phyloP scores from a whole-genome alignment of 352 stramenopile genomes.

The Phytophthora pistaciae region DNA sequence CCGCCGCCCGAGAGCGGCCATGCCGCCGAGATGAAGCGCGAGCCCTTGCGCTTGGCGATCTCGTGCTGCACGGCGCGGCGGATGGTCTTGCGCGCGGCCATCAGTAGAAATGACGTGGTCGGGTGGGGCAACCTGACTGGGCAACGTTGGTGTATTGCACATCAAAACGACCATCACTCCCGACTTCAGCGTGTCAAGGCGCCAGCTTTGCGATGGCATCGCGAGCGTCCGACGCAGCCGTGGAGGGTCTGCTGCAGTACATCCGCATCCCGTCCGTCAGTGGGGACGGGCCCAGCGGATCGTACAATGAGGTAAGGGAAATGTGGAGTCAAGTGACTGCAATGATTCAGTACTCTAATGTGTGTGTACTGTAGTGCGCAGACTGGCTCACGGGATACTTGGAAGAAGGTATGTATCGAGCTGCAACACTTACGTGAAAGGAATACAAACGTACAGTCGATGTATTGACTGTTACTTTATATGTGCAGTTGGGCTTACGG shows the following conservation, averaged over 20 bases:
- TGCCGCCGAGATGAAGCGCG: conserved; percentile 78
- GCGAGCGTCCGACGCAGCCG: conserved; percentile 6
- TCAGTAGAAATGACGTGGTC: conserved; percentile 13
- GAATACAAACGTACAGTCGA: neutral
- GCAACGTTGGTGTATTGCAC: conserved; percentile 4
- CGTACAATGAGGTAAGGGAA: conserved; percentile 61
- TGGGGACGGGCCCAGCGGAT: conserved; percentile 67
- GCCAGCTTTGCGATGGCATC: conserved; percentile 15
- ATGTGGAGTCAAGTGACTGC: neutral
- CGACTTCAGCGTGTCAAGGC: neutral
- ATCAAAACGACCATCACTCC: neutral
- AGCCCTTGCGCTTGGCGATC: conserved; percentile 85
- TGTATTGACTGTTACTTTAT: neutral
- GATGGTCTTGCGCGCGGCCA: conserved; percentile 53
- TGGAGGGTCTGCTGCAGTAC: conserved; percentile 79
- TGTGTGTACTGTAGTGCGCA: conserved; percentile 46
- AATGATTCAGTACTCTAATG: neutral
- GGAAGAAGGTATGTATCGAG: conserved; percentile 40
- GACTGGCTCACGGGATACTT: conserved; percentile 69
- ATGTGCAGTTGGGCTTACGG: conserved; percentile 45
- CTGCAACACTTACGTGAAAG: neutral
- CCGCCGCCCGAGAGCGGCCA: conserved; percentile 50
- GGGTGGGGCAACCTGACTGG: conserved; percentile 23
- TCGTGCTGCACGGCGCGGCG: conserved; percentile 67
- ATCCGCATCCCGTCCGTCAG: conserved; percentile 84